phyloP scores from a whole-genome alignment of 306 rosid species.

The Hippophae gyantsensis region DNA sequence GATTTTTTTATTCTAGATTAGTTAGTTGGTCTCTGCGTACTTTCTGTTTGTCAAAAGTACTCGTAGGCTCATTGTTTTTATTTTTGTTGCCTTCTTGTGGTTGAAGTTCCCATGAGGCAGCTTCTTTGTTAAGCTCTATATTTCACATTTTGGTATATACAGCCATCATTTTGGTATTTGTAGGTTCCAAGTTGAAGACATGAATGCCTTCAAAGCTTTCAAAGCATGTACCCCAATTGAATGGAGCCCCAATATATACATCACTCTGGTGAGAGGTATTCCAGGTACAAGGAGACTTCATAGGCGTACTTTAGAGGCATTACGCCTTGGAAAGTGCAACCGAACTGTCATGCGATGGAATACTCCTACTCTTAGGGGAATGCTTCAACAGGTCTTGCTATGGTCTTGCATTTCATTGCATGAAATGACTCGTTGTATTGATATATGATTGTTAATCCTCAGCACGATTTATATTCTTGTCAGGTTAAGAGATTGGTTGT shows the following conservation, averaged over 20 bases:
- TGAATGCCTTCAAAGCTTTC: conserved; percentile 89
- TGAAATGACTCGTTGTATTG: conserved; percentile 3
- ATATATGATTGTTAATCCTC: conserved; percentile 7
- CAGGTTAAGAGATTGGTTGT: conserved; percentile 88
- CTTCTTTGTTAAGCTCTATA: background rate
- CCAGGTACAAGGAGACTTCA: conserved; percentile 91
- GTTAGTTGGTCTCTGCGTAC: no score
- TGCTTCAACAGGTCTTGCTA: conserved; percentile 72
- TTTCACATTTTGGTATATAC: no score
- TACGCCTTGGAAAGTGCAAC: conserved; percentile 70
- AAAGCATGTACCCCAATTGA: conserved; percentile 74
- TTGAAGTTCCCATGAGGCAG: background rate
- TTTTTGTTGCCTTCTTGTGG: background rate
- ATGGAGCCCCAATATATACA: conserved; percentile 77
- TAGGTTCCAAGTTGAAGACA: conserved; percentile 40
- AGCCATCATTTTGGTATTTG: conserved; percentile 16
- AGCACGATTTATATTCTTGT: conserved; percentile 10
- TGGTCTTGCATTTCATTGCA: conserved; percentile 7
- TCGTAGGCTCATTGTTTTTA: no score
- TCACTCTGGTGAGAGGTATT: conserved; percentile 86
- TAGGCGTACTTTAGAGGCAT: conserved; percentile 82
- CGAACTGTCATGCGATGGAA: conserved; percentile 95
- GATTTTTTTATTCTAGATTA: no score
- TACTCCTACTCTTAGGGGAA: conserved; percentile 87
- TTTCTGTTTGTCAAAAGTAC: no score